phyloP scores from a whole-genome alignment of 2,329 filamentous ascomycete genomes.

The Penicillium sp. region DNA sequence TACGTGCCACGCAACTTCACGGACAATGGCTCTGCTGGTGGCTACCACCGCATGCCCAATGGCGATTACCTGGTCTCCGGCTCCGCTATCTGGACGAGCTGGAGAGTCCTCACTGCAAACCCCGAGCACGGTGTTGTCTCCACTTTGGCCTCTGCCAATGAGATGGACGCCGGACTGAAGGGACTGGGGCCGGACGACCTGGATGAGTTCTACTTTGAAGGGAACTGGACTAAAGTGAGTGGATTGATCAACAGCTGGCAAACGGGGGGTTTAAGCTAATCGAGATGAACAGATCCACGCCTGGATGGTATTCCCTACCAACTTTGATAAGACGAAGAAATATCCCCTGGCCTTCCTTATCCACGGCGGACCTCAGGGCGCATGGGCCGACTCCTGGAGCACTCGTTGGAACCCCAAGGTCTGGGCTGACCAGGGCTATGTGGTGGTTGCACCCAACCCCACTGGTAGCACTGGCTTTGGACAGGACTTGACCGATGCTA shows the following conservation, averaged over 20 bases:
- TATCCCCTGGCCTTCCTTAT: constrained; percentile 76
- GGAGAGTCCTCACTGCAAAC: constrained; percentile 30
- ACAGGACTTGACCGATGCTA: constrained; percentile 68
- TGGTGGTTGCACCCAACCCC: constrained; percentile 75
- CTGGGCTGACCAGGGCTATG: constrained; percentile 81
- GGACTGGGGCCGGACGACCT: constrained; percentile 31
- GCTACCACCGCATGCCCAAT: constrained; percentile 27
- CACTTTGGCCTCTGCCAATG: constrained; percentile 33
- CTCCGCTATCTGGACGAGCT: constrained; percentile 32
- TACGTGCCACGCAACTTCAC: constrained; percentile 35
- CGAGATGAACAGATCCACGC: constrained; percentile 32
- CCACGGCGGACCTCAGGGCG: constrained; percentile 75
- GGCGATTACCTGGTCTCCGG: constrained; percentile 30
- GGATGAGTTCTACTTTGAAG: constrained; percentile 34
- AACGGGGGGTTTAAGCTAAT: too few species aligned
- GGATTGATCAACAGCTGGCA: not conserved
- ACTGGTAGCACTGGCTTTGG: constrained; percentile 81
- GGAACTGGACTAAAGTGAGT: constrained; percentile 33
- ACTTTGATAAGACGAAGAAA: constrained; percentile 63
- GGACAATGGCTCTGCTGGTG: constrained; percentile 25
- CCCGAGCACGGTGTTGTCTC: constrained; percentile 23
- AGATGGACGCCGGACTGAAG: constrained; percentile 35
- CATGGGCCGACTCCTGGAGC: constrained; percentile 70
- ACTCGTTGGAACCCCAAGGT: constrained; percentile 81
- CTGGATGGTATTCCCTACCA: constrained; percentile 39